Evolutionary conservation across 352 stramenopile species (phyloP).

Genomic region (Pythium coloratum): DNA sequence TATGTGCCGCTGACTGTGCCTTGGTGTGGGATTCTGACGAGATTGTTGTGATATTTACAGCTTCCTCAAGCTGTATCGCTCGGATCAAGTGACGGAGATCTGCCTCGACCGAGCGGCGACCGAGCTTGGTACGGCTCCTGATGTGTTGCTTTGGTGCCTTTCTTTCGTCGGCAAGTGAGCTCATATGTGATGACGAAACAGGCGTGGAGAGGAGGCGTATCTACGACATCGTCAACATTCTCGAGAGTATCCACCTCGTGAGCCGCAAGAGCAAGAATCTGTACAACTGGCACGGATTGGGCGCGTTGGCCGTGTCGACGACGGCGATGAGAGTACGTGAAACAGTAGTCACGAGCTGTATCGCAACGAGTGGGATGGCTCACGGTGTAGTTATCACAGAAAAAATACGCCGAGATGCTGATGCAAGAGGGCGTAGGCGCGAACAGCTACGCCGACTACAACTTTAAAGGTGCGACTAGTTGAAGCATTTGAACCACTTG

Average conservation of each 20-base stretch:
- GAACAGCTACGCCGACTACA: slow-evolving; percentile 42
- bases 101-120: slow-evolving; percentile 68
- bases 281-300: slow-evolving; percentile 91
- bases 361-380: not conserved
- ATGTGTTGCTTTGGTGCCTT: not conserved
- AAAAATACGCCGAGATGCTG: slow-evolving; percentile 42
- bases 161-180: not conserved
- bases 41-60: slow-evolving; percentile 27
- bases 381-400: slow-evolving; percentile 7
- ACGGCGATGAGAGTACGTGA: slow-evolving; percentile 66
- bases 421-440: slow-evolving; percentile 27
- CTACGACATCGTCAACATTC: slow-evolving; percentile 98
- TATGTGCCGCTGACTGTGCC: not conserved
- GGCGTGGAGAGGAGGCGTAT: slow-evolving; percentile 94
- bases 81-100: slow-evolving; percentile 70
- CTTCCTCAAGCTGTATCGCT: slow-evolving; percentile 76
- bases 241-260: slow-evolving; percentile 95
- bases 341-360: not conserved
- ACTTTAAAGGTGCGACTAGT: slow-evolving; percentile 50
- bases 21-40: not conserved
- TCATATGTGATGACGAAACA: not conserved
- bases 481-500: no score
- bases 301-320: slow-evolving; percentile 64
- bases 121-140: slow-evolving; percentile 40
- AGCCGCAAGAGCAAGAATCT: slow-evolving; percentile 96